phyloP scores from a whole-genome alignment of 306 rosid genomes.

The Quercus aquifolioides region DNA sequence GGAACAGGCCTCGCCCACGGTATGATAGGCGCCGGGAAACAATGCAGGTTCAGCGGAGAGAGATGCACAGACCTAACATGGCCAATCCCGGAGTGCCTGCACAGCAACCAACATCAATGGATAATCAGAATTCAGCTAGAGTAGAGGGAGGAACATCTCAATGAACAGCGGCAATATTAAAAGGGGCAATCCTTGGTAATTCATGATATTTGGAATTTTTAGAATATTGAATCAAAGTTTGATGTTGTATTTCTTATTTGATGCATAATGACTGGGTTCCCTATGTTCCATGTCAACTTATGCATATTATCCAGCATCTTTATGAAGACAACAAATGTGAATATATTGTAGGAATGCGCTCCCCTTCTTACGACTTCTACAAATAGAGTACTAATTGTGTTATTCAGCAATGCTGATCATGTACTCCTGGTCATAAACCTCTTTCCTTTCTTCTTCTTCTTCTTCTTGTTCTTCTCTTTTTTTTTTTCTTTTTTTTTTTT shows the following conservation, averaged over 20 bases:
- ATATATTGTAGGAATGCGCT: neutral
- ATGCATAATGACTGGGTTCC: slow-evolving; percentile 2
- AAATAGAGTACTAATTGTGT: neutral
- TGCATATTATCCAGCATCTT: neutral
- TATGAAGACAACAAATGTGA: slow-evolving; percentile 2
- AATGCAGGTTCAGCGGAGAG: slow-evolving; percentile 64
- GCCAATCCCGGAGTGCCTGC: slow-evolving; percentile 38
- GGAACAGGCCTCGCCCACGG: slow-evolving; percentile 77
- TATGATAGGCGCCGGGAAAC: slow-evolving; percentile 66
- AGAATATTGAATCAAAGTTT: slow-evolving; percentile 2
- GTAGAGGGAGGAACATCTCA: slow-evolving; percentile 13
- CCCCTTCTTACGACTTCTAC: neutral
- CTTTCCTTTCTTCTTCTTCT: neutral
- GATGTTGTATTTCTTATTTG: neutral
- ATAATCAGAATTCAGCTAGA: slow-evolving; percentile 22
- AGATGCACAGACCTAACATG: slow-evolving; percentile 44
- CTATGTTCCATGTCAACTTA: slow-evolving; percentile 1
- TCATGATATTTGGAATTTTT: neutral
- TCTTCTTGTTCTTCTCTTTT: too few relatives aligned
- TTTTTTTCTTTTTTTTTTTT: too few relatives aligned
- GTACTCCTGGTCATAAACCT: neutral
- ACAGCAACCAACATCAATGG: slow-evolving; percentile 34
- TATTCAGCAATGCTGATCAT: neutral
- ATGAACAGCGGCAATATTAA: slow-evolving; percentile 7
- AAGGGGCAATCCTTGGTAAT: slow-evolving; percentile 15